Percentiles rank a stretch among this genome's conserved stretches.
phyloP scores from a whole-genome alignment of 306 rosid genomes.

The Astragalus membranaceus region DNA sequence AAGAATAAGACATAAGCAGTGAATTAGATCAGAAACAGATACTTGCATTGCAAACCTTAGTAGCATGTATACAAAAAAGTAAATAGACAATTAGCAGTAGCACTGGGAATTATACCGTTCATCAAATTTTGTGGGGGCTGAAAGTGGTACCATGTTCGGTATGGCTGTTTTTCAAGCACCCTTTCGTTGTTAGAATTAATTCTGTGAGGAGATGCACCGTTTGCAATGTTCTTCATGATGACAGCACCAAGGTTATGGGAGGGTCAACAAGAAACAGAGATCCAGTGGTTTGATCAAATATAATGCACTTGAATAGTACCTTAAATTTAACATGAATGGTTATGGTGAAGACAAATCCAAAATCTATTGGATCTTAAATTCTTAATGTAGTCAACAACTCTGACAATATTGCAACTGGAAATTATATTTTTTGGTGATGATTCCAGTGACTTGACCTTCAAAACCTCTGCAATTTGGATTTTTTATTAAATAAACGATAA shows the following conservation, averaged over 20 bases:
- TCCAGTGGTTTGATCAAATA: not conserved
- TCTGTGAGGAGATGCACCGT: not conserved
- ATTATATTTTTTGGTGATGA: not conserved
- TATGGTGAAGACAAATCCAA: not conserved
- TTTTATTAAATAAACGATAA: not conserved
- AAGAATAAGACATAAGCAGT: not conserved
- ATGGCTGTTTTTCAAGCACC: constrained; percentile 19
- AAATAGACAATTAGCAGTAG: not conserved
- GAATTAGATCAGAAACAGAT: not conserved
- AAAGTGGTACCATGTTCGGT: constrained; percentile 35
- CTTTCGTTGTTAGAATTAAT: not conserved
- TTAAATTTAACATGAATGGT: not conserved
- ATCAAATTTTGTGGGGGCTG: constrained; percentile 35
- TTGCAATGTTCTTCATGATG: not conserved
- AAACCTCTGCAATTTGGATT: not conserved
- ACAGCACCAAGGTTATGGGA: not conserved
- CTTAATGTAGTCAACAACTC: not conserved
- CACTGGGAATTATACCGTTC: constrained; percentile 18
- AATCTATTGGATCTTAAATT: not conserved
- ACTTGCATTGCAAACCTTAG: no score
- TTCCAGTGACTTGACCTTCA: not conserved
- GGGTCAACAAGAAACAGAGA: not conserved
- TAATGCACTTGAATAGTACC: not conserved
- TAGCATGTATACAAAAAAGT: not conserved
- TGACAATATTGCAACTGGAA: not conserved